Base-by-base conservation (phyloP, 2,329 filamentous ascomycete species). In the Clonostachys solani region DNA sequence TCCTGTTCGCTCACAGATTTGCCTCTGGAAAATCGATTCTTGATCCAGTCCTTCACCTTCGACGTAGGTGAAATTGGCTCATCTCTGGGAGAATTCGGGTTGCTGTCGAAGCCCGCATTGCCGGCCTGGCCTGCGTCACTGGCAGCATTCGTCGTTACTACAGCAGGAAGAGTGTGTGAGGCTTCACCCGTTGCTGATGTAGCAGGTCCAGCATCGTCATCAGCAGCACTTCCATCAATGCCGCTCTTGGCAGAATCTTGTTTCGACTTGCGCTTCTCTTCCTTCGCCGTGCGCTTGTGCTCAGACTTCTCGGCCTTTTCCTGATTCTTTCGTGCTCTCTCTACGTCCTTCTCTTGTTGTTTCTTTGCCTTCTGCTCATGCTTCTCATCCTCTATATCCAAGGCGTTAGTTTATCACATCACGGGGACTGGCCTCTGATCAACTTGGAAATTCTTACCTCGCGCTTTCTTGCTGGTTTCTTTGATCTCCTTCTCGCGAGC, bases 31-130 rank as follows among this genome's bases (percentile, higher is more conserved):
- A 82, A 75, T 6, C 72, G 75, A 19, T 72, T 75, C 59, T 75
- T 81, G 46, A 83, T 66, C 79, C 79, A 82, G 37, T 68, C 71
- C 53, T 72, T 80, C 40, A 79, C 71, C 50, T 70, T 72, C 44
- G 64, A 62, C 5, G 60, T 65, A 15, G 65, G 63, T 6, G 65
- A 68, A 6, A 57, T 56, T 5, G 58, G 49, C 13, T 42, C 49
- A 33, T 57, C 51, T 29, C 23, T 42, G 12, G 42, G 43, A 29
- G 37, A 42, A 35, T 40, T 34, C 6, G 37, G n/a, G 13, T 36
- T 34, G 8, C 34, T 38, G 7, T 23, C 41, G 6, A 23, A 33
- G 17, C 17, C 17, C 12, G 16, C 34, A 13, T n/a, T n/a, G n/a
- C 13, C 19, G 7, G 42, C 18, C 16, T 46, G 23, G 37, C 17